Percentiles rank a stretch among this genome's conserved stretches.
These are phyloP conservation scores for Penicillium cinerascens DNA, from an alignment of 495 filamentous ascomycete species.

Conservation along the genomic window DNA sequence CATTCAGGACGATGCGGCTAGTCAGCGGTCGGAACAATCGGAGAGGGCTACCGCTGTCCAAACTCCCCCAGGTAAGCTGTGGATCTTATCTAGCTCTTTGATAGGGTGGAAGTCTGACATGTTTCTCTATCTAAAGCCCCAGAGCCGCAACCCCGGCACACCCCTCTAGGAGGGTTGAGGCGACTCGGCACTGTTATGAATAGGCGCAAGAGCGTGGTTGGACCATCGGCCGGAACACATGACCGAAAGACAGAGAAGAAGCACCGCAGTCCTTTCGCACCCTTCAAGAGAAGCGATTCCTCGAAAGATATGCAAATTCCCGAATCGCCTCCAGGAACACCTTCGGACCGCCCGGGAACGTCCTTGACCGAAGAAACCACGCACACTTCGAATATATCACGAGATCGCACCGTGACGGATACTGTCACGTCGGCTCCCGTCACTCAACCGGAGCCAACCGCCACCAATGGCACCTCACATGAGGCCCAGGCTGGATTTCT, in stretches of 20 bases:
- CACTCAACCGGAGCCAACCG: conserved; percentile 13
- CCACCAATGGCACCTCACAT: conserved; percentile 32
- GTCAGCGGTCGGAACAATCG: conserved; percentile 53
- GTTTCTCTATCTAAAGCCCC: conserved; percentile 19
- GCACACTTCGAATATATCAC: conserved; percentile 31
- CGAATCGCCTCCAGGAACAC: conserved; percentile 29
- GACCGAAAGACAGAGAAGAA: conserved; percentile 49
- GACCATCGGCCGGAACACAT: conserved; percentile 30
- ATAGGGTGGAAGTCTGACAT: neutral
- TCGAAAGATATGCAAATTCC: conserved; percentile 42
- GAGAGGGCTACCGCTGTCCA: conserved; percentile 35
- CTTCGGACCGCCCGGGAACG: conserved; percentile 37
- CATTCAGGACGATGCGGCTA: conserved; percentile 54
- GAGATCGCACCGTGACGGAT: conserved; percentile 22
- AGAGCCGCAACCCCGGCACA: conserved; percentile 35
- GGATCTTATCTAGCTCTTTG: neutral
- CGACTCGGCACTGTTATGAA: conserved; percentile 80
- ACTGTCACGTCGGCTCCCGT: conserved; percentile 22
- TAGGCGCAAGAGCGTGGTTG: conserved; percentile 50
- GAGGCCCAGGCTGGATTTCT: conserved; percentile 15
- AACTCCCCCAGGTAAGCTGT: conserved; percentile 40
- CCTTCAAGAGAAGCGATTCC: conserved; percentile 49
- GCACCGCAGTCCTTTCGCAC: conserved; percentile 42
- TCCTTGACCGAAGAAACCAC: conserved; percentile 31
- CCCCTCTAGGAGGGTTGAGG: conserved; percentile 53